Base-by-base conservation (phyloP, 208 protist species). In the Crithidia thermophila region DNA sequence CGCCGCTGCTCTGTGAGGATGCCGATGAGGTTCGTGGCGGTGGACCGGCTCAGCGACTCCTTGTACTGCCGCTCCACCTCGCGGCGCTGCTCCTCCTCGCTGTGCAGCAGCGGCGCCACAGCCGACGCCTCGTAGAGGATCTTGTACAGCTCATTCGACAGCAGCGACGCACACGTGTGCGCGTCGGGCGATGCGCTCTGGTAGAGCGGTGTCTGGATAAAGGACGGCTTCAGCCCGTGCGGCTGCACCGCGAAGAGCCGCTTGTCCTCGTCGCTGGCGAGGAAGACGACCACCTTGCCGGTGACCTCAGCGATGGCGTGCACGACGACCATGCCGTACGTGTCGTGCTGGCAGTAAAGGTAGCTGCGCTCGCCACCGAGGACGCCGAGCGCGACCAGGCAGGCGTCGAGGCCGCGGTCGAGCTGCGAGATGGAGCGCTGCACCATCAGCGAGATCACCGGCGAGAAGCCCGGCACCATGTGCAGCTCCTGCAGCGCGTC, bases 341-440 rank as follows among this genome's bases (percentile, higher is more conserved):
- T 91, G 64, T 90, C 79, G 55, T 97, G 87, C 34, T 91, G 85
- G 66, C 84, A 94, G 71, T 82, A 89, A 20, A 83, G 55, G 70
- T 79, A 90, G 81, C 87, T 94, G 21, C 87, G 81, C 75, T 95
- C 88, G 31, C 87, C 87, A 23, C 92, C 92, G 36, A 97, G 78
- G 6, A 95, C 70, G 18, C 84, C 86, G 36, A 97, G 69, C 0
- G 89, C 87, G 34, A 91, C 78, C 28, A 92, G 77, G 51, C 83
- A 91, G 21, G 81, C 83, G 57, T 93, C 85, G n/a, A 94, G 40
- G 53, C 81, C 72, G 27, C 80, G 66, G 52, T 92, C 81, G 6
- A 90, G 74, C 31, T 78, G 75, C 18, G 67, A 36, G 28, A 97
- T 69, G 51, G 77, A 81, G 30, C 87, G 83, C 59, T 90, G 64